Conservation (phyloP, 176 grass and related monocot genomes). For the Rhynchospora breviuscula region DNA sequence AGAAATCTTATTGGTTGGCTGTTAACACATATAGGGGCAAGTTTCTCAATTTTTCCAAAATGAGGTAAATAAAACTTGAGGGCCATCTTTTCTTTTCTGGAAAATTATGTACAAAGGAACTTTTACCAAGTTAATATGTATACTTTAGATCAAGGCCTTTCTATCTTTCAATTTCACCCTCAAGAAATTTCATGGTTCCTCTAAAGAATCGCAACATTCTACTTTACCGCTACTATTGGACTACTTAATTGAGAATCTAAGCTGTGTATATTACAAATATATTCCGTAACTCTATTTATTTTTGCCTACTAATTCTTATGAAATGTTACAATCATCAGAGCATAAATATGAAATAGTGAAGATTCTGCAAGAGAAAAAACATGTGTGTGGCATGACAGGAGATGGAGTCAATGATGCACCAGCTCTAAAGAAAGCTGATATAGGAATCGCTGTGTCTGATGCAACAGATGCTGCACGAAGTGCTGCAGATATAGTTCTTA, state of each 20-base stretch:
- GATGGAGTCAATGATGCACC: conserved; percentile 76
- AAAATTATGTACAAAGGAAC: not conserved
- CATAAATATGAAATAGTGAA: conserved; percentile 91
- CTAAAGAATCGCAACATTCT: not conserved
- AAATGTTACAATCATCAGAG: conserved; percentile 24
- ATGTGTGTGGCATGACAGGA: conserved; percentile 70
- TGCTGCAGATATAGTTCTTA: conserved; percentile 86
- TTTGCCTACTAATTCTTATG: not conserved
- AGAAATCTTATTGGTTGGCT: not conserved
- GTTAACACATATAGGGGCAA: not conserved
- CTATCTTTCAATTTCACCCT: not conserved
- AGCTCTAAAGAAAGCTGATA: conserved; percentile 72
- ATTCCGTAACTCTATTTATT: not conserved
- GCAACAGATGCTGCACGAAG: conserved; percentile 69
- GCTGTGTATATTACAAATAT: not conserved
- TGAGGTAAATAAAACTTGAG: not conserved
- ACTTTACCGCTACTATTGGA: not conserved
- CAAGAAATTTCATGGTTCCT: not conserved
- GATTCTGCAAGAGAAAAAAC: conserved; percentile 51
- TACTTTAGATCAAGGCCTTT: not conserved
- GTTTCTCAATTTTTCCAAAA: not conserved
- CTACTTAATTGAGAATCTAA: not conserved
- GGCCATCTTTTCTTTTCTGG: not conserved
- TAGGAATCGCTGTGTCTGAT: conserved; percentile 77
- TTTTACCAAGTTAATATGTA: not conserved